Conservation (phyloP, 2,329 filamentous ascomycete genomes). For the Claviceps purpurea region DNA sequence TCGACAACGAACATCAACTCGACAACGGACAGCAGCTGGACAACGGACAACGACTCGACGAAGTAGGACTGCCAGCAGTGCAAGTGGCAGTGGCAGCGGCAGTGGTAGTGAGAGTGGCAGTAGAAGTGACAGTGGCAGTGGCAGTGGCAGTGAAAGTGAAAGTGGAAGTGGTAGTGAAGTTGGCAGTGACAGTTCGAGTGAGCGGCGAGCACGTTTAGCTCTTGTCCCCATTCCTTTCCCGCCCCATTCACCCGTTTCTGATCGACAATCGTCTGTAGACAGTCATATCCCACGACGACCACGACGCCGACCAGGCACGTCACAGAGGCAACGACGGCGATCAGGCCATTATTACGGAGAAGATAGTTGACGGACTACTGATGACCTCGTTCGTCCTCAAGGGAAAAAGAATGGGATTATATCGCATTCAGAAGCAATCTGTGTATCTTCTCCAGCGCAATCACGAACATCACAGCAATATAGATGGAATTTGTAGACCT, state of each 20-base stretch:
- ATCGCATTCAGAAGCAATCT: background rate
- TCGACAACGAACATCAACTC: no score
- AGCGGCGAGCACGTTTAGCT: constrained; percentile 2
- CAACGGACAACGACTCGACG: constrained; percentile 13
- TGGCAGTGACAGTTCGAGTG: constrained; percentile 1
- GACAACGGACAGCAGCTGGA: constrained; percentile 32
- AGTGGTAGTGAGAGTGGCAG: background rate
- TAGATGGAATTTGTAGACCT: background rate
- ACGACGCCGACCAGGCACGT: constrained; percentile 1
- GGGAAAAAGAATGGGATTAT: background rate
- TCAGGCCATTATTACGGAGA: constrained; percentile 3
- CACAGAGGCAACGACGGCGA: constrained; percentile 1
- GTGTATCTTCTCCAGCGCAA: background rate
- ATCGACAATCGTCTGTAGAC: constrained; percentile 1
- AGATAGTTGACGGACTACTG: background rate
- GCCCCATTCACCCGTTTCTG: background rate
- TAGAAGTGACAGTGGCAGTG: background rate
- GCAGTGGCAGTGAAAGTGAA: background rate
- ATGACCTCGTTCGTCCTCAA: background rate
- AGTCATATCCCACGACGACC: constrained; percentile 1
- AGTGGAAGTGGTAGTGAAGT: background rate
- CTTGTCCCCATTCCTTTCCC: background rate
- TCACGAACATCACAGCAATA: constrained; percentile 2
- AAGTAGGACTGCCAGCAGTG: no score
- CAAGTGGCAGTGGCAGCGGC: no score